Conservation (phyloP, 176 grass and related monocot genomes). For the Oryza glaberrima region DNA sequence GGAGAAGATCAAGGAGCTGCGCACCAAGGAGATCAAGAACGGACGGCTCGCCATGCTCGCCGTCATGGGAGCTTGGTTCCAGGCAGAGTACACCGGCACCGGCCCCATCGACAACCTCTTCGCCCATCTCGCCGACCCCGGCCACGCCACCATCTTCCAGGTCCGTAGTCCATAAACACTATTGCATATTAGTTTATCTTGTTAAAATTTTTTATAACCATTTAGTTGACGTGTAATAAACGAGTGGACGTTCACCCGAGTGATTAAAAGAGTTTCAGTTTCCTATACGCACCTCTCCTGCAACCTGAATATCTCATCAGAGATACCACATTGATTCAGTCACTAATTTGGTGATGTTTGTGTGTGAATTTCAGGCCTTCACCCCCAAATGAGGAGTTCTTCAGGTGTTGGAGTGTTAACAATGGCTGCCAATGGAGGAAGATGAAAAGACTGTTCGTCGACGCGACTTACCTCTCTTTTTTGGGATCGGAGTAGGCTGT, state of each 20-base stretch:
- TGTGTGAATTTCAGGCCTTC: conserved; percentile 61
- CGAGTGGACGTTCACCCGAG: too few species aligned
- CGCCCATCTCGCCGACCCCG: conserved; percentile 91
- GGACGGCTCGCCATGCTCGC: conserved; percentile 95
- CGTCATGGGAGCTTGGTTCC: conserved; percentile 96
- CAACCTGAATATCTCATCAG: neutral
- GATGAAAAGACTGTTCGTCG: conserved; percentile 30
- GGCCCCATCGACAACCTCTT: conserved; percentile 98
- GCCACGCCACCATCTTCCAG: conserved; percentile 83
- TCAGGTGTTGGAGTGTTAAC: neutral
- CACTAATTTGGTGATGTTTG: conserved; percentile 26
- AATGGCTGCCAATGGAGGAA: conserved; percentile 31
- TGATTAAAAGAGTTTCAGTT: too few species aligned
- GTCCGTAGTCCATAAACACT: conserved; percentile 24
- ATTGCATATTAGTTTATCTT: too few species aligned
- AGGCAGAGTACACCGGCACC: conserved; percentile 86
- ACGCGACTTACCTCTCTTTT: neutral
- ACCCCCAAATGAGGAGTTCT: conserved; percentile 63
- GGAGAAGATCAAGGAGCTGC: conserved; percentile 84
- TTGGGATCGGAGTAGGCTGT: neutral
- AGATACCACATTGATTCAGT: neutral
- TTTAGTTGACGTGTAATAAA: too few species aligned
- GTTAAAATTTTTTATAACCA: too few species aligned
- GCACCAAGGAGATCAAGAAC: conserved; percentile 99
- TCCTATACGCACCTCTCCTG: neutral